A percentile compares a stretch with the other conserved stretches of the same genome.
Evolutionary conservation across 1,284 basidiomycete genomes (phyloP).

Genomic region (Pyrrhoderma noxium): DNA sequence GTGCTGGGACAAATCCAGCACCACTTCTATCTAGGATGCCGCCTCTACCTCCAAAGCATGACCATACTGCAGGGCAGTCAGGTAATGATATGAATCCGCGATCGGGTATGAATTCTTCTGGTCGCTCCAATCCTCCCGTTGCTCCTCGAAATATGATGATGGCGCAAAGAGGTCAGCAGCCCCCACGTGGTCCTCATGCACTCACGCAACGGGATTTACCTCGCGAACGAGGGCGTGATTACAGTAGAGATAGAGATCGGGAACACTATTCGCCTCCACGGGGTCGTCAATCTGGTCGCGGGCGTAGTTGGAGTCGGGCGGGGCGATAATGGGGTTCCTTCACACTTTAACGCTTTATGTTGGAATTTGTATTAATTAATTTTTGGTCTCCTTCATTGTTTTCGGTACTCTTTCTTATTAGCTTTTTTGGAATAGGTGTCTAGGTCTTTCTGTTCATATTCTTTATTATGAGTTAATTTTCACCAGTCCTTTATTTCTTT

Average conservation of each 20-base stretch:
- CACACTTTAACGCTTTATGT: too few species aligned
- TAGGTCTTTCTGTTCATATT: too few species aligned
- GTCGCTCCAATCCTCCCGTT: not conserved
- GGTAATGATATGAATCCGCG: conserved; percentile 36
- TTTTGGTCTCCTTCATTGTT: too few species aligned
- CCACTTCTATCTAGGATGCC: conserved; percentile 20
- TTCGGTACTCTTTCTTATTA: too few species aligned
- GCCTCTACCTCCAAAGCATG: conserved; percentile 27
- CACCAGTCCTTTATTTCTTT: too few species aligned
- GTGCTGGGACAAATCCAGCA: conserved; percentile 25
- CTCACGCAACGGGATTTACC: conserved; percentile 37
- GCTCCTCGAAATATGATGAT: not conserved
- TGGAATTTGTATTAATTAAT: too few species aligned
- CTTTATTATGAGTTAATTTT: too few species aligned
- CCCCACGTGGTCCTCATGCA: conserved; percentile 24
- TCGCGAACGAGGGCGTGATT: conserved; percentile 26
- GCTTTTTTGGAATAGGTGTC: too few species aligned
- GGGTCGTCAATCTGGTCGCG: not conserved
- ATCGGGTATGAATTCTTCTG: not conserved
- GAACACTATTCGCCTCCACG: conserved; percentile 12
- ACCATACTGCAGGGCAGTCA: conserved; percentile 38
- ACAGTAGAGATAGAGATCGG: conserved; percentile 18
- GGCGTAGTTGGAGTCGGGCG: conserved; percentile 1
- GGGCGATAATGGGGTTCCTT: not conserved
- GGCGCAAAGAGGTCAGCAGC: not conserved